A percentile compares a stretch with the other conserved stretches of the same genome.
phyloP scores from a whole-genome alignment of 2,329 filamentous ascomycete genomes.

The Rosellinia necatrix region DNA sequence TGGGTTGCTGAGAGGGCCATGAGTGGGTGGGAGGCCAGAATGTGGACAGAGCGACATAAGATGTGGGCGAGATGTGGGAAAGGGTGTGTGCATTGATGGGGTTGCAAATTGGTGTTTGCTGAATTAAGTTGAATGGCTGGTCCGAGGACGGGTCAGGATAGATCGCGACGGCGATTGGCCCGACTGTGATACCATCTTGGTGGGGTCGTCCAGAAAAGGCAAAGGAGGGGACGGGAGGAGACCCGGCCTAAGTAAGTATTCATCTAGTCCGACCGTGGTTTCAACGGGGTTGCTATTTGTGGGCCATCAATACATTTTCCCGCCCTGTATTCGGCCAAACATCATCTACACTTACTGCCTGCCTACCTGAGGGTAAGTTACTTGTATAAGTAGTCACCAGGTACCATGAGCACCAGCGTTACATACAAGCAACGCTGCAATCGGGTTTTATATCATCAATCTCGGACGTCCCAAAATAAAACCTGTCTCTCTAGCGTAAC shows the following conservation, averaged over 20 bases:
- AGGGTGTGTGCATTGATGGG: conserved; percentile 28
- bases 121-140: conserved; percentile 34
- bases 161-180: conserved; percentile 35
- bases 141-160: no score
- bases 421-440: conserved; percentile 21
- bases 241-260: conserved; percentile 15
- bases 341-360: no score
- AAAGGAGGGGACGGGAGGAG: conserved; percentile 21
- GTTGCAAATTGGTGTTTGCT: conserved; percentile 27
- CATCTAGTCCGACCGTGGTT: conserved; percentile 13
- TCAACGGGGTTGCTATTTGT: conserved; percentile 18
- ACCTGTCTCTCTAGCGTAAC: no score
- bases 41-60: neutral
- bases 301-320: conserved; percentile 9
- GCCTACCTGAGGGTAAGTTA: no score
- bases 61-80: conserved; percentile 18
- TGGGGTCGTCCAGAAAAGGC: conserved; percentile 22
- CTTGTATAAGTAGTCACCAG: no score
- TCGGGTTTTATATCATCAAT: neutral
- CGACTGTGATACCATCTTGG: conserved; percentile 28
- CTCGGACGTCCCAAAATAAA: no score
- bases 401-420: no score
- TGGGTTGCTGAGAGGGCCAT: no score
- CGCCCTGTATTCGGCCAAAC: conserved; percentile 14
- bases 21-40: conserved; percentile 23